Base-by-base conservation (phyloP, 345 rosid genomes). In the Syzygium oleosum region DNA sequence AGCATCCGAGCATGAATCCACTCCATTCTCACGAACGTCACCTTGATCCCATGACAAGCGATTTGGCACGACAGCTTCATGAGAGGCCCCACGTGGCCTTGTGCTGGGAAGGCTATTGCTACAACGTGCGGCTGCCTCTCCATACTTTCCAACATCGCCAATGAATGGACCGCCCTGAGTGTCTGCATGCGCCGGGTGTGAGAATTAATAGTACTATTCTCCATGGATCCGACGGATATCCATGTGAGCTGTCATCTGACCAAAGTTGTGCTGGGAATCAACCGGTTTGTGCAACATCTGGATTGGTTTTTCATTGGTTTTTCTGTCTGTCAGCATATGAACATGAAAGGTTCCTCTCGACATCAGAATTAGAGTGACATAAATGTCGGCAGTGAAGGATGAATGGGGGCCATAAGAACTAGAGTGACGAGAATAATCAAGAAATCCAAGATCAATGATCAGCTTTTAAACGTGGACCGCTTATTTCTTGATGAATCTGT, bases 11-110 rank as follows among this genome's bases (percentile, higher is more conserved):
- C 77, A 58, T 92, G 90, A 3, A 84, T 59, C 68, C 38, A 87
- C 34, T 89, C 89, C 3, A 87, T 84, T 87, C 55, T 91, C 46
- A 91, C 89, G 51, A 93, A 89, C 1, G 92, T 91, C 84, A 93
- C 90, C 88, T 85, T 90, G 90, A 93, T 49, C 2, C 92, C 93
- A 10, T 84, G 85, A 83, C 86, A 38, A 14, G 92, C 92, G 31
- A 93, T 85, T 77, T 80, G 89, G 54, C 80, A 38, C 4, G 90
- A 61, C 73, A 93, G 29, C 68, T 91, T 92, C 89, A 93, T 56
- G 4, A 89, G 89, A 34, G 93, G 92, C 14, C 84, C 84, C 34
- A 89, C 86, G 53, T 88, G 93, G 63, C 91, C 93, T 88, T 90
- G 92, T 27, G 88, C 91, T 15, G 91, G 91, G 53, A 31, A 89